Conservation (phyloP, 108 stramenopile genomes). For the Stephanodiscus triporus region DNA sequence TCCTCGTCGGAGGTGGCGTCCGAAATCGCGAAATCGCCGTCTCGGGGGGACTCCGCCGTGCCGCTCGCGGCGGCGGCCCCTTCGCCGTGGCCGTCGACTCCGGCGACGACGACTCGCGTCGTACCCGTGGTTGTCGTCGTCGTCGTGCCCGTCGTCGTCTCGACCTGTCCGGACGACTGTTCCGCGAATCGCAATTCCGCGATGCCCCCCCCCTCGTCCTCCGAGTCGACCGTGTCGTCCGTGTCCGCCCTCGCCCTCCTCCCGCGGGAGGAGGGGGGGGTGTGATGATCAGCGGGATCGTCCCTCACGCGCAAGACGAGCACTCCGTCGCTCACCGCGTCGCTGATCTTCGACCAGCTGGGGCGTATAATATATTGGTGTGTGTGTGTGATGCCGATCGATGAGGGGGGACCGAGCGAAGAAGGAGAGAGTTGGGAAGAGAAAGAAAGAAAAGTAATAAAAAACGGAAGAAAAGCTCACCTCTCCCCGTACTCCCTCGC, state of each 20-base stretch:
- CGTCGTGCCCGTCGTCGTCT: constrained; percentile 11
- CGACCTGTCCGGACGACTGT: background rate
- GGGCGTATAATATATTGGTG: no score
- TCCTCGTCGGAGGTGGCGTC: constrained; percentile 11
- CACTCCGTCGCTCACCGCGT: constrained; percentile 36
- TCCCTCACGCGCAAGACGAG: constrained; percentile 22
- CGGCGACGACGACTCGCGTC: constrained; percentile 15
- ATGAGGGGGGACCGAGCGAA: no score
- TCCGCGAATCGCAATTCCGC: constrained; percentile 7
- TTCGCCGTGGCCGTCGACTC: constrained; percentile 4
- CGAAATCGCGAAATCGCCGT: background rate
- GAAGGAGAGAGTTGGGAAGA: no score
- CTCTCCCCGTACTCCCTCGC: constrained; percentile 62
- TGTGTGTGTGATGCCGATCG: no score
- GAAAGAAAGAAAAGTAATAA: no score
- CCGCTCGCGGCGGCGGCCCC: background rate
- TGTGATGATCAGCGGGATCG: background rate
- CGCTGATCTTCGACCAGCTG: constrained; percentile 37
- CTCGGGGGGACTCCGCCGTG: background rate
- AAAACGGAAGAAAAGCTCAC: no score
- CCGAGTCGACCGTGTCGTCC: constrained; percentile 46
- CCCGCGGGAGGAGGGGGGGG: background rate
- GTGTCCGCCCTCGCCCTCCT: constrained; percentile 30
- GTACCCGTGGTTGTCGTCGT: constrained; percentile 22
- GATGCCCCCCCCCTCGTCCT: constrained; percentile 17